Evolutionary conservation across 257 asterid species (phyloP).

Genomic region (Cruciata laevipes): DNA sequence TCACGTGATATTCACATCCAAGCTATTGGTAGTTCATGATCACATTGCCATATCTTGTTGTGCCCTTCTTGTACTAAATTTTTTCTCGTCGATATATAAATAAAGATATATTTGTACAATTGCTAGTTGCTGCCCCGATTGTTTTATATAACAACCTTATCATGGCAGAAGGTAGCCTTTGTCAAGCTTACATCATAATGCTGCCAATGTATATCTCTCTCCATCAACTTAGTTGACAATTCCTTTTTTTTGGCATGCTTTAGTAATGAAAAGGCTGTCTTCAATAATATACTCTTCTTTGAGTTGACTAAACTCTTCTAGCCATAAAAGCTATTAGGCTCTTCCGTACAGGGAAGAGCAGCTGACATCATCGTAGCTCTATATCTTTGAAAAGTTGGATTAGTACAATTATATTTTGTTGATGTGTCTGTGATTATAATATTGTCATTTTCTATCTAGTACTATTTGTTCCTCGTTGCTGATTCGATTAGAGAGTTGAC

Average conservation of each 20-base stretch:
- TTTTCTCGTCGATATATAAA: background rate
- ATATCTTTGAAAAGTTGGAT: background rate
- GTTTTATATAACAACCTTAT: background rate
- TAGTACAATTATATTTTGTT: background rate
- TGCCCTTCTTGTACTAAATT: background rate
- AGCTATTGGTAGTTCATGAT: background rate
- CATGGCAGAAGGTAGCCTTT: background rate
- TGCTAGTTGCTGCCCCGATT: background rate
- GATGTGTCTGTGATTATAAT: slow-evolving; percentile 1
- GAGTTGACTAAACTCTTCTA: slow-evolving; percentile 15
- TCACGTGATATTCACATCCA: background rate
- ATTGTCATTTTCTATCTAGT: background rate
- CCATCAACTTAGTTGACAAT: background rate
- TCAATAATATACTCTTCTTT: background rate
- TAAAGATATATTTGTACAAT: no score
- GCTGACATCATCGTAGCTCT: background rate
- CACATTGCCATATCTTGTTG: background rate
- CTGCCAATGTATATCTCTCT: background rate
- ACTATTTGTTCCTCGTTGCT: no score
- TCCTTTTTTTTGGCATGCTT: background rate
- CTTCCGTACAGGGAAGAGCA: background rate
- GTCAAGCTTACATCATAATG: background rate
- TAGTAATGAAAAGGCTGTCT: background rate
- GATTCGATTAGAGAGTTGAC: background rate
- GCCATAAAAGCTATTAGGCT: background rate